phyloP scores from a whole-genome alignment of 2,329 filamentous ascomycete genomes.

The Nannizzia gypsea region DNA sequence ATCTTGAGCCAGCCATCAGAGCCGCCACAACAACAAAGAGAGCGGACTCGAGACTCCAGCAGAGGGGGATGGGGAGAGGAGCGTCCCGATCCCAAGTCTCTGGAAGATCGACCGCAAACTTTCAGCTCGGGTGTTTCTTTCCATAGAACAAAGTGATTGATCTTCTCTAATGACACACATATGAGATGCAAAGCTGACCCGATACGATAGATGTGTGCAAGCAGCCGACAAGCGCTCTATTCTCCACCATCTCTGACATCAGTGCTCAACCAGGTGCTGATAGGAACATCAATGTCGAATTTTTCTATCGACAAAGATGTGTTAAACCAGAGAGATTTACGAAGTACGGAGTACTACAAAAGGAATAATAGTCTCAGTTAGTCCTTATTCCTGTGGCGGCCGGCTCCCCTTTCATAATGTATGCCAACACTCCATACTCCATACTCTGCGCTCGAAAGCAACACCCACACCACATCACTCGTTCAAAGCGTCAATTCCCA shows the following conservation, averaged over 20 bases:
- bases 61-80: background rate
- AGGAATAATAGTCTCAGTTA: background rate
- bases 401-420: background rate
- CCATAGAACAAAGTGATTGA: background rate
- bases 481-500: background rate
- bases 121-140: background rate
- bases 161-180: background rate
- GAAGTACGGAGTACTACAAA: too few species aligned
- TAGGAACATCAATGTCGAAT: background rate
- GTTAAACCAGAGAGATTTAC: too few species aligned
- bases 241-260: background rate
- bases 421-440: background rate
- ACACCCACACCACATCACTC: background rate
- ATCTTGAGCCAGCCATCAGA: background rate
- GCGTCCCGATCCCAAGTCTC: background rate
- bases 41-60: background rate
- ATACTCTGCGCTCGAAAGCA: background rate
- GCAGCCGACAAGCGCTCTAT: background rate
- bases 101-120: constrained; percentile 4
- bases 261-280: background rate
- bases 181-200: background rate
- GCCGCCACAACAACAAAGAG: background rate
- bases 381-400: background rate
- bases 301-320: too few species aligned
- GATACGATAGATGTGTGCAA: background rate